Percentiles rank a stretch among this genome's conserved stretches.
Evolutionary conservation across 2,329 filamentous ascomycete genomes (phyloP).

Genomic region (Cladosporium velox): DNA sequence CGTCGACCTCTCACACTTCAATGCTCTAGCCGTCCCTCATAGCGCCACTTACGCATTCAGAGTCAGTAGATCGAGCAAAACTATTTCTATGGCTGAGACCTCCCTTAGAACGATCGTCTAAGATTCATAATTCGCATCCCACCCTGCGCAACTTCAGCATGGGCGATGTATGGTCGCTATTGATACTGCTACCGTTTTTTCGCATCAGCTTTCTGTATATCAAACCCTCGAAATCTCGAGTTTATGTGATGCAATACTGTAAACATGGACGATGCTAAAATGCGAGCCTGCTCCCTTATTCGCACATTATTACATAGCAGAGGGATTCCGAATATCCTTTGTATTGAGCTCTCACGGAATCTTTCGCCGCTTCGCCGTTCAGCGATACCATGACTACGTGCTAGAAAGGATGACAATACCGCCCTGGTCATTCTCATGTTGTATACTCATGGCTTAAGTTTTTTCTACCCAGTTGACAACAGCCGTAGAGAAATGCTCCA

Average conservation of each 20-base stretch:
- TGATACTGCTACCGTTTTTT: background rate
- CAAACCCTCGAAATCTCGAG: background rate
- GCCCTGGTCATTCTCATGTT: background rate
- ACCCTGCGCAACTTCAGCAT: background rate
- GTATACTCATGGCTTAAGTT: background rate
- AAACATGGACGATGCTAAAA: background rate
- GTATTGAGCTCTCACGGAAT: background rate
- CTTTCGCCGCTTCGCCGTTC: background rate
- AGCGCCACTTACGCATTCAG: background rate
- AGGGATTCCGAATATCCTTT: background rate
- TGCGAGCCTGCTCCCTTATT: background rate
- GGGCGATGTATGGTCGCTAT: background rate
- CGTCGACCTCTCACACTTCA: background rate
- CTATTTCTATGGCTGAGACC: constrained; percentile 6
- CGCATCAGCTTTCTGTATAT: background rate
- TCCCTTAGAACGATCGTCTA: background rate
- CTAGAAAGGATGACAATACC: too few species aligned
- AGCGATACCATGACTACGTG: too few species aligned
- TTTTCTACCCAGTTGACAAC: background rate
- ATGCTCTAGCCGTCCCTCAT: background rate
- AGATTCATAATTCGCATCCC: background rate
- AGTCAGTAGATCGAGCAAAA: background rate
- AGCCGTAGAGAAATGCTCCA: background rate
- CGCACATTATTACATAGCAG: background rate
- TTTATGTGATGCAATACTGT: background rate